Evolutionary conservation across 2,329 filamentous ascomycete genomes (phyloP), one percentile per base, ranked within the genome.

Genomic region (Calonectria fujianensis): DNA sequence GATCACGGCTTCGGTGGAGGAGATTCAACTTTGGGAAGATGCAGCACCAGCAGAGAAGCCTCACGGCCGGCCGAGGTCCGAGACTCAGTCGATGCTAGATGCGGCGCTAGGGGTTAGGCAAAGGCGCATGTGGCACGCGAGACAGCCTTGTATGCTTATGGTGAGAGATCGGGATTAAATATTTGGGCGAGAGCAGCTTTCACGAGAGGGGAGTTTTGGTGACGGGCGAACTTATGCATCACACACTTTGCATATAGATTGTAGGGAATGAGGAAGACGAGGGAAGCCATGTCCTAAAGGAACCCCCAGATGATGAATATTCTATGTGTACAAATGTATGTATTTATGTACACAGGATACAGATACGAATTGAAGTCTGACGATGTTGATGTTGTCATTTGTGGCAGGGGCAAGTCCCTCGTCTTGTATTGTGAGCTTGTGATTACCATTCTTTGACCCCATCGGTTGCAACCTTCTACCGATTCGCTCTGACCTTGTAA

Each of bases 1-100:
- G 84, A 89, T 98, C 29, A 91, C 91, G 31, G 95, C 93, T 7
- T 93, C 91, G 16, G 92, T 98, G 0, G 96, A 98, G 85, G 96
- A 98, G 87, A 91, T 94, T 4, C 89, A 89, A 74, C 82, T 94
- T 10, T 89, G 86, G 86, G 82, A 83, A 27, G 83, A 83, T 50
- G 80, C 82, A 79, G 74, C 82, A 82, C 74, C 75, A 68, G 45
- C 68, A 35, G 76, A 81, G 41, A 80, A 79, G 74, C 69, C 77
- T 41, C 73, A 79, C 50, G 78, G 82, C 13, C 84, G 88, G 74
- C 84, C 84, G 64, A 83, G 89, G 75, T 89, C 89, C 2, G 89
- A 91, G 80, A 92, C 90, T 8, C 87, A 91, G 80, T 88, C 85
- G 66, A 88, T 92, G 83, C 85, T 91, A 85, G 91, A 93, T 80